These are phyloP conservation scores for Candida anglica DNA, from an alignment of 805 yeast genomes.

Conservation along the genomic window DNA sequence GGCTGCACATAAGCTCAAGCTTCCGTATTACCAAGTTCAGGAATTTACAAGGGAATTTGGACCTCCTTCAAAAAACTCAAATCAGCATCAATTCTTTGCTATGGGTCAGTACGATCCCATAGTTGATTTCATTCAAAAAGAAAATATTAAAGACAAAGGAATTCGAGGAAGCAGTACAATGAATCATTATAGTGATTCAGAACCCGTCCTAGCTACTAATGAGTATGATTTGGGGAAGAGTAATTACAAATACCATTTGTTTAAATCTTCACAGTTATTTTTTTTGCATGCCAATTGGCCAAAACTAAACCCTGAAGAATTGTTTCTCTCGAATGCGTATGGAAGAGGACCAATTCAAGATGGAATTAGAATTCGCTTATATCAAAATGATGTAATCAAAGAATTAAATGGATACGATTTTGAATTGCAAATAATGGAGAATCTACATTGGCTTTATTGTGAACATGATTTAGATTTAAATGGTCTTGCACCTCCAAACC, in stretches of 20 bases:
- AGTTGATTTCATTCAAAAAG: slow-evolving; percentile 21
- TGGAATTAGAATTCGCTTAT: slow-evolving; percentile 23
- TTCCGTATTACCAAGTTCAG: slow-evolving; percentile 34
- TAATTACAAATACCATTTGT: slow-evolving; percentile 28
- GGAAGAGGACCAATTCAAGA: slow-evolving; percentile 26
- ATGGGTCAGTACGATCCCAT: slow-evolving; percentile 39
- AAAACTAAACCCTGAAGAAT: slow-evolving; percentile 19
- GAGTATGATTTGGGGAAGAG: slow-evolving; percentile 14
- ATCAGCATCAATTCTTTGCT: slow-evolving; percentile 25
- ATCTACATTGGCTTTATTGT: slow-evolving; percentile 27
- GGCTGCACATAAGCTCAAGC: slow-evolving; percentile 33
- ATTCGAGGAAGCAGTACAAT: too few relatives aligned
- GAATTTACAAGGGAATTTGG: slow-evolving; percentile 37
- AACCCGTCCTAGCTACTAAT: slow-evolving; percentile 17
- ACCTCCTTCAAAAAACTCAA: slow-evolving; percentile 16
- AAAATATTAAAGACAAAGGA: not conserved
- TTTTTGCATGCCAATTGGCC: slow-evolving; percentile 40
- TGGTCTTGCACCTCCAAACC: slow-evolving; percentile 16
- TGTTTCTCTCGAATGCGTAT: slow-evolving; percentile 19
- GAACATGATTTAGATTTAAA: slow-evolving; percentile 15
- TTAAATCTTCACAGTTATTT: slow-evolving; percentile 21
- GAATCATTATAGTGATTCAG: slow-evolving; percentile 10
- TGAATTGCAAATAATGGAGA: slow-evolving; percentile 23
- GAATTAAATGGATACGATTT: slow-evolving; percentile 25
- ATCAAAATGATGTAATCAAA: slow-evolving; percentile 17